phyloP scores from a whole-genome alignment of 371 early-diverging fungal species.

The Apophysomyces variabilis region DNA sequence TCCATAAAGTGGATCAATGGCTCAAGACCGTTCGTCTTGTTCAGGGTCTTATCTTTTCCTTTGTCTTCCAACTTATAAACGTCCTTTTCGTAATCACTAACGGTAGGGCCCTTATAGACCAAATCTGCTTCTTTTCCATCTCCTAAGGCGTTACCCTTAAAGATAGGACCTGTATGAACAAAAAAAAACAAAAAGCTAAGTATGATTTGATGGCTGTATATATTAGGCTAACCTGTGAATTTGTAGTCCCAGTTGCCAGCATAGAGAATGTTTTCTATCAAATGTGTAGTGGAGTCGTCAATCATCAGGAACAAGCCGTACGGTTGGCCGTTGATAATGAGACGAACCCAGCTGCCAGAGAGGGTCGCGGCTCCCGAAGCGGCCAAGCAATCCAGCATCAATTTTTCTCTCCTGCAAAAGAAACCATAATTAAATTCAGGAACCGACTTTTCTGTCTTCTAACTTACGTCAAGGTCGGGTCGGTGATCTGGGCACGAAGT shows the following conservation, averaged over 20 bases:
- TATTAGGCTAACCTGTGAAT: conserved; percentile 27
- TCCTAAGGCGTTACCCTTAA: conserved; percentile 43
- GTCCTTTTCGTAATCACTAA: conserved; percentile 31
- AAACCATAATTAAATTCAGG: background rate
- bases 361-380: conserved; percentile 60
- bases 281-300: conserved; percentile 57
- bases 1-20: conserved; percentile 34
- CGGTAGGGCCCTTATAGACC: conserved; percentile 39
- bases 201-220: background rate
- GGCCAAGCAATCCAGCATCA: conserved; percentile 52
- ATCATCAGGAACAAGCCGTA: conserved; percentile 61
- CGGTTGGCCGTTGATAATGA: conserved; percentile 55
- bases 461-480: conserved; percentile 51
- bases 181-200: background rate
- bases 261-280: conserved; percentile 46
- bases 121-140: conserved; percentile 36
- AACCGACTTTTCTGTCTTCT: conserved; percentile 1
- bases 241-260: conserved; percentile 34
- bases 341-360: conserved; percentile 52
- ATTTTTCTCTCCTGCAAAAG: conserved; percentile 49
- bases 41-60: conserved; percentile 23
- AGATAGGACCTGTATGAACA: conserved; percentile 20
- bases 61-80: conserved; percentile 43
- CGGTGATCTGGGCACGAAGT: conserved; percentile 57
- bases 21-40: conserved; percentile 23